Evolutionary conservation across 2,329 filamentous ascomycete genomes (phyloP).

Genomic region (Hypocrella siamensis): DNA sequence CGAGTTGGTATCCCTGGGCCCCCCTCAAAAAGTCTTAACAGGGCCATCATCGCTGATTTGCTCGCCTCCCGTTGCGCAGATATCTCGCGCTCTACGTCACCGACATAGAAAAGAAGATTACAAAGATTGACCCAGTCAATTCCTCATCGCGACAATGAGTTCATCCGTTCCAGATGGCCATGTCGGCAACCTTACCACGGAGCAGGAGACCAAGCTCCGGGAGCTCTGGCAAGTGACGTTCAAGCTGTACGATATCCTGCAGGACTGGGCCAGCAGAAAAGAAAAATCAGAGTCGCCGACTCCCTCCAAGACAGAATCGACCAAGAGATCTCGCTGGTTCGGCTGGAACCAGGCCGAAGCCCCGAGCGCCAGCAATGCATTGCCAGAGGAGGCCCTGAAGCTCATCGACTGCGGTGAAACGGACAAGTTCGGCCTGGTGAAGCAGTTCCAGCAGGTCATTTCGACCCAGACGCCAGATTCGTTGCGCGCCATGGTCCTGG

Average conservation of each 20-base stretch:
- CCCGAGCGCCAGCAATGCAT: background rate
- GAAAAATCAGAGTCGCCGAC: background rate
- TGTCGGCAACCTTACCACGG: slow-evolving; percentile 10
- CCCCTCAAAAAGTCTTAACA: too few relatives aligned
- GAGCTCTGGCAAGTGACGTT: slow-evolving; percentile 10
- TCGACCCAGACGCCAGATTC: slow-evolving; percentile 2
- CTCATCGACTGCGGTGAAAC: slow-evolving; percentile 2
- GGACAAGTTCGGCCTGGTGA: slow-evolving; percentile 3
- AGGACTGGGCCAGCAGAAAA: slow-evolving; percentile 3
- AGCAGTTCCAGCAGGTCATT: slow-evolving; percentile 4
- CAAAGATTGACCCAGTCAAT: too few relatives aligned
- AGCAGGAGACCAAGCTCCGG: slow-evolving; percentile 10
- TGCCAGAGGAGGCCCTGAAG: slow-evolving; percentile 4
- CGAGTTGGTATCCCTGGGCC: too few relatives aligned
- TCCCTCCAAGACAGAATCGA: slow-evolving; percentile 1
- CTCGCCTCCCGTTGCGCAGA: too few relatives aligned
- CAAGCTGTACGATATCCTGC: slow-evolving; percentile 7
- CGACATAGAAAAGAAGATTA: too few relatives aligned
- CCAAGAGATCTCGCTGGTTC: slow-evolving; percentile 5
- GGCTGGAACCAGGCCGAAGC: slow-evolving; percentile 1
- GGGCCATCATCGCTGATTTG: too few relatives aligned
- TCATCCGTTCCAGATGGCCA: slow-evolving; percentile 2
- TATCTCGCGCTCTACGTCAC: too few relatives aligned
- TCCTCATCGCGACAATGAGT: background rate
- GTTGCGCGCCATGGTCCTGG: slow-evolving; percentile 7